Conservation (phyloP, 2,329 filamentous ascomycete genomes). For the Talaromyces sp. region DNA sequence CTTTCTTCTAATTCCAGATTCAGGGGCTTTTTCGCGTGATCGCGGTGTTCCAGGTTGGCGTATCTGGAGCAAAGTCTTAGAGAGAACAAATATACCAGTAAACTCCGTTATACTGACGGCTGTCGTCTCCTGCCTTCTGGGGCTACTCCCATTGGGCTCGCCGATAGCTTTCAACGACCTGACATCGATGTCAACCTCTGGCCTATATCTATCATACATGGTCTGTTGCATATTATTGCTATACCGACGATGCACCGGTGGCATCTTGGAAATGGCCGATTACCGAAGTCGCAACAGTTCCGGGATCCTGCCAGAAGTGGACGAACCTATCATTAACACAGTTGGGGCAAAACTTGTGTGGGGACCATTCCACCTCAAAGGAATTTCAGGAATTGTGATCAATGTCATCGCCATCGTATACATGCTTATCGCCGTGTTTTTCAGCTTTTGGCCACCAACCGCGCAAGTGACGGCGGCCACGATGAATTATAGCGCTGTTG, state of each 20-base stretch:
- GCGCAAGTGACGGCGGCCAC: slow-evolving; percentile 35
- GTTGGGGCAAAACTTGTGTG: slow-evolving; percentile 22
- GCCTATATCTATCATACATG: slow-evolving; percentile 50
- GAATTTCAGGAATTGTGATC: slow-evolving; percentile 40
- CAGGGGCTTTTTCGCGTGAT: slow-evolving; percentile 39
- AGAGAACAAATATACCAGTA: slow-evolving; percentile 24
- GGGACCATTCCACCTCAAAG: slow-evolving; percentile 35
- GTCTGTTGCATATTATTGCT: slow-evolving; percentile 45
- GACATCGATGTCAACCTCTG: slow-evolving; percentile 46
- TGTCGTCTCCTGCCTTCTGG: slow-evolving; percentile 35
- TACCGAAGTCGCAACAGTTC: slow-evolving; percentile 15
- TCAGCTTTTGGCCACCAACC: slow-evolving; percentile 46
- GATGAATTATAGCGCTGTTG: slow-evolving; percentile 50
- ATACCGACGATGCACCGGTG: slow-evolving; percentile 37
- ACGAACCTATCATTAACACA: slow-evolving; percentile 21
- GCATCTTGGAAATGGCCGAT: slow-evolving; percentile 33
- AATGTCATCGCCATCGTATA: slow-evolving; percentile 46
- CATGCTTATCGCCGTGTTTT: slow-evolving; percentile 44
- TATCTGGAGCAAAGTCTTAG: slow-evolving; percentile 26
- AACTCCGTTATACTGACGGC: slow-evolving; percentile 29
- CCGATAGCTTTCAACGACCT: slow-evolving; percentile 50
- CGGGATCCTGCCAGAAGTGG: slow-evolving; percentile 26
- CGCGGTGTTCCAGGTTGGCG: slow-evolving; percentile 32
- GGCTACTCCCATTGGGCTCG: slow-evolving; percentile 52
- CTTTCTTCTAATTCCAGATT: neutral